These are phyloP conservation scores for Capsicum chinense DNA, from an alignment of 257 asterid species.

Conservation along the genomic window DNA sequence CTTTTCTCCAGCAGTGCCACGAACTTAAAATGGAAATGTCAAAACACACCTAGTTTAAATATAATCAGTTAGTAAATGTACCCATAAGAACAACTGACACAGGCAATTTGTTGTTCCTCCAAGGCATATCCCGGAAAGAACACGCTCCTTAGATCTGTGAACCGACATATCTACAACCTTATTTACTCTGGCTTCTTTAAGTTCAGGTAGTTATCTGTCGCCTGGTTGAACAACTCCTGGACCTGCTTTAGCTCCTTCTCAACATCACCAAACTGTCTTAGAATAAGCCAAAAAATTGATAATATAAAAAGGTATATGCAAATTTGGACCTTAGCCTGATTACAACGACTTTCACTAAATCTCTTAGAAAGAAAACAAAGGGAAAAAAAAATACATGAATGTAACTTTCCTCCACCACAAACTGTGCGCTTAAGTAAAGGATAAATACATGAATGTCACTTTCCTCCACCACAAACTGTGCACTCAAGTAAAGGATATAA, in stretches of 20 bases:
- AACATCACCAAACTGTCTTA: slow-evolving; percentile 27
- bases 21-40: neutral
- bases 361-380: neutral
- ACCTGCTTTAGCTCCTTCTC: slow-evolving; percentile 84
- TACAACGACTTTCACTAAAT: neutral
- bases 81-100: neutral
- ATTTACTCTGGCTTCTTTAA: slow-evolving; percentile 72
- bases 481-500: neutral
- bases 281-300: neutral
- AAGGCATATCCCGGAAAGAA: neutral
- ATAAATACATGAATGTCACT: neutral
- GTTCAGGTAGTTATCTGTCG: slow-evolving; percentile 84
- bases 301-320: neutral
- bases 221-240: slow-evolving; percentile 80
- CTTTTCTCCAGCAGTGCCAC: neutral
- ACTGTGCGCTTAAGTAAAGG: neutral
- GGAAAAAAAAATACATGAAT: neutral
- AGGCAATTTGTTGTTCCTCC: neutral
- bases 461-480: neutral
- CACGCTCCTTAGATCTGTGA: neutral
- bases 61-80: neutral
- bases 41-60: too few species aligned
- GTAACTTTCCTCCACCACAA: neutral
- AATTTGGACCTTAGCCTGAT: neutral
- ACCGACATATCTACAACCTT: neutral